Conservation (phyloP, 352 stramenopile species). For the Salisapilia sapeloensis region DNA sequence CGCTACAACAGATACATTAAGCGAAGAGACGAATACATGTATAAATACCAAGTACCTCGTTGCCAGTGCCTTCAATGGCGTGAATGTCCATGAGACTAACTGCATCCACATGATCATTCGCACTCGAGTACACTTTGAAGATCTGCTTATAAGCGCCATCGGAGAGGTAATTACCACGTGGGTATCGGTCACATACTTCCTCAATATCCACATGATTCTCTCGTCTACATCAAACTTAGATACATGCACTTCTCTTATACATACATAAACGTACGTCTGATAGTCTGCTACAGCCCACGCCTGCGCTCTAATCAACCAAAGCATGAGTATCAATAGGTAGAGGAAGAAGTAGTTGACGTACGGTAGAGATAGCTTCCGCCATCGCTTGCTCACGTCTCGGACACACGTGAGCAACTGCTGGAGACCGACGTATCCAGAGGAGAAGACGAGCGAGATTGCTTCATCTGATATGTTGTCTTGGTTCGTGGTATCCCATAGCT, state of each 20-base stretch:
- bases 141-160: conserved; percentile 82
- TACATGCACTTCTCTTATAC: background rate
- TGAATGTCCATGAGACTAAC: conserved; percentile 88
- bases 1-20: conserved; percentile 11
- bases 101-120: conserved; percentile 41
- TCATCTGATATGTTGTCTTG: background rate
- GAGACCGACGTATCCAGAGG: conserved; percentile 5
- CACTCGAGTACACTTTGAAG: conserved; percentile 62
- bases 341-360: conserved; percentile 4
- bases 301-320: conserved; percentile 5
- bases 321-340: background rate
- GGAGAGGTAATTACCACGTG: conserved; percentile 56
- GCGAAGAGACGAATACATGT: background rate
- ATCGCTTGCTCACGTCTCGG: conserved; percentile 6
- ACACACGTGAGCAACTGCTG: conserved; percentile 6
- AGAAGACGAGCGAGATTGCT: conserved; percentile 4
- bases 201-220: conserved; percentile 13
- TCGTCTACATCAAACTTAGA: conserved; percentile 15
- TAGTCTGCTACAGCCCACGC: conserved; percentile 12
- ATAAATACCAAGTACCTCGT: conserved; percentile 34
- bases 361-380: conserved; percentile 8
- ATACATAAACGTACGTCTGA: conserved; percentile 4
- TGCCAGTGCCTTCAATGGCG: conserved; percentile 70
- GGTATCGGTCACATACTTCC: conserved; percentile 30
- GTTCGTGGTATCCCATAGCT: background rate